Evolutionary conservation across 495 filamentous ascomycete species (phyloP).

Genomic region (Letharia columbiana): DNA sequence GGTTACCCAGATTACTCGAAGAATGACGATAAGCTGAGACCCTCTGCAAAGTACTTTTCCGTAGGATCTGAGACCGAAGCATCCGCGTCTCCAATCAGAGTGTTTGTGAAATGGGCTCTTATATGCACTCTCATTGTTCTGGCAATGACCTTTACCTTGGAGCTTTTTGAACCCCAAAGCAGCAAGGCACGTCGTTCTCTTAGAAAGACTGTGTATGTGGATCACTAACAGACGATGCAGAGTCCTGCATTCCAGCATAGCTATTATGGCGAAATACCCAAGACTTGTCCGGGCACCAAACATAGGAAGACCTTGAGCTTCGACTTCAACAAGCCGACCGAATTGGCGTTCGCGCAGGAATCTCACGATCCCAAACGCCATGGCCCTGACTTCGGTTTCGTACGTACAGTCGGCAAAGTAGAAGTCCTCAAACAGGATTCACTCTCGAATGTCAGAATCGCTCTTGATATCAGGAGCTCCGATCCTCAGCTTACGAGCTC

Average conservation of each 20-base stretch:
- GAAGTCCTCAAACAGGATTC: constrained; percentile 3
- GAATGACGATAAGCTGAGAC: not conserved
- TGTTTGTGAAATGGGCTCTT: constrained; percentile 8
- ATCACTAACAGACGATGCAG: constrained; percentile 1
- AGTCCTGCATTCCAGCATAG: not conserved
- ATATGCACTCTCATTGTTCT: constrained; percentile 1
- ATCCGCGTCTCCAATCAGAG: not conserved
- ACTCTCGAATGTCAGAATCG: constrained; percentile 1
- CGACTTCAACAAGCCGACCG: constrained; percentile 4
- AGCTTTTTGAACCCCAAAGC: not conserved
- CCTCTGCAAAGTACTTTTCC: not conserved
- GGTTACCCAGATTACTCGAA: not conserved
- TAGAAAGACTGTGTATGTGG: not conserved
- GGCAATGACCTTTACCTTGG: constrained; percentile 8
- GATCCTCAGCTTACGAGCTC: constrained; percentile 11
- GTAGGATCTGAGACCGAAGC: not conserved
- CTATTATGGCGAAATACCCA: constrained; percentile 3
- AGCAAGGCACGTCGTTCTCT: constrained; percentile 8
- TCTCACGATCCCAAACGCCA: constrained; percentile 4
- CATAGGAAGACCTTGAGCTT: constrained; percentile 9
- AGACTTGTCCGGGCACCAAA: not conserved
- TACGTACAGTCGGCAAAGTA: constrained; percentile 2
- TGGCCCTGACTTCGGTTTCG: not conserved
- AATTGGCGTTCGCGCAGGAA: constrained; percentile 11
- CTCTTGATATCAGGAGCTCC: constrained; percentile 10